Evolutionary conservation across 257 asterid genomes (phyloP).

Genomic region (Solanum megistacrolobum): DNA sequence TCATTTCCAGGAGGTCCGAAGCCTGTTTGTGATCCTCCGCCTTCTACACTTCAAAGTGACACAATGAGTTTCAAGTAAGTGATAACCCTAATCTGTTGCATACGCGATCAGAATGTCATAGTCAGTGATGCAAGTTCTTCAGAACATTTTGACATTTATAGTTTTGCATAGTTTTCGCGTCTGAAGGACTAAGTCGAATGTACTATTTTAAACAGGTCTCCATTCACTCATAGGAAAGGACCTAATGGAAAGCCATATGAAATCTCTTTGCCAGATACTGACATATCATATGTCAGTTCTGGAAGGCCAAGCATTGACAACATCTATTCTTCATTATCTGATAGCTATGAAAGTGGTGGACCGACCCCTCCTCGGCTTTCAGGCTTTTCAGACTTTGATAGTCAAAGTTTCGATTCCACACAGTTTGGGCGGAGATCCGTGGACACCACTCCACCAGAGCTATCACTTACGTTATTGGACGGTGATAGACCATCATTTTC

Average conservation of each 20-base stretch:
- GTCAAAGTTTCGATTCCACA: slow-evolving; percentile 39
- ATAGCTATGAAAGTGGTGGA: slow-evolving; percentile 36
- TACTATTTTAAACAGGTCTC: slow-evolving; percentile 51
- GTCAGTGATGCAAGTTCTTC: background rate
- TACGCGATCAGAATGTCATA: background rate
- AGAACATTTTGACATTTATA: background rate
- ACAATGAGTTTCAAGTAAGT: background rate
- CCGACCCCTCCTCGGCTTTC: slow-evolving; percentile 71
- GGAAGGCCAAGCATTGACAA: slow-evolving; percentile 60
- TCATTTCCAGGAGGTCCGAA: background rate
- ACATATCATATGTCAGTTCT: slow-evolving; percentile 78
- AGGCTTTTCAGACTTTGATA: slow-evolving; percentile 60
- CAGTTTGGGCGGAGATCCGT: slow-evolving; percentile 44
- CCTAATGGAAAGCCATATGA: slow-evolving; percentile 79
- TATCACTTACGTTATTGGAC: slow-evolving; percentile 29
- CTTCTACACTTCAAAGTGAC: background rate
- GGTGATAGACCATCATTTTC: slow-evolving; percentile 26
- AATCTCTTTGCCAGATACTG: slow-evolving; percentile 51
- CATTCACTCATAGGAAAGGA: slow-evolving; percentile 57
- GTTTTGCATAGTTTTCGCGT: background rate
- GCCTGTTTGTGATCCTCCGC: background rate
- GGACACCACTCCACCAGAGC: slow-evolving; percentile 39
- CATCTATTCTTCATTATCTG: slow-evolving; percentile 37
- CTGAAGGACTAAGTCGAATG: slow-evolving; percentile 2
- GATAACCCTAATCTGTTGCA: background rate